Evolutionary conservation across 2,329 filamentous ascomycete genomes (phyloP), one percentile per base, ranked within the genome.

Genomic region (Mariannaea sp.): DNA sequence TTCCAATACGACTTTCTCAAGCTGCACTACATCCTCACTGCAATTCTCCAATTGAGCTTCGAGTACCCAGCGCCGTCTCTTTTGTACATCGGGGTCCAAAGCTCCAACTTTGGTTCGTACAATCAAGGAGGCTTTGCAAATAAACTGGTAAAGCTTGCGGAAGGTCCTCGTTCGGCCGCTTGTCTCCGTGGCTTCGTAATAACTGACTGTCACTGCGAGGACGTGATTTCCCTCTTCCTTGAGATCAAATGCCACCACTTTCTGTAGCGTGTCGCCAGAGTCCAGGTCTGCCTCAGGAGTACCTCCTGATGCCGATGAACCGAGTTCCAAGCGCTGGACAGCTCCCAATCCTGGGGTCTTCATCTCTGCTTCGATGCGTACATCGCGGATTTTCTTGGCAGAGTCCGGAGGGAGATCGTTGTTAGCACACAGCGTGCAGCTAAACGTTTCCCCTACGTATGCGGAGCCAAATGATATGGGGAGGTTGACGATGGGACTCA

Each of bases 21-120:
- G 80, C 67, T 89, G 84, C 60, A 97, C 88, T 4, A 86, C 78
- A 38, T 87, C 86, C 69, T 97, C 92, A 40, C 90, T 90, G 68
- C 92, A 89, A 72, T 97, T 99, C 77, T 99, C 94, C 53, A 99
- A 74, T 75, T 99, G 94, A 20, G 93, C 94, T 72, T 99, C 94
- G 43, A 99, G 79, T 12, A 90, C 86, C 82, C 90, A 96, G 53
- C 74, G 69, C 55, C 76, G 59, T 53, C 60, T 51, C 39, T 57
- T 55, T 13, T 43, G 52, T 73, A 71, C 36, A 14, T 74, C 35
- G 14, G 54, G 22, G 19, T 53, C 49, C 50, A 90, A 68, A 45
- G 85, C 80, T 3, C 89, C 89, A 3, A 91, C 84, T 71, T 97
- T 99, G 1, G 93, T 97, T 58, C 93, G 81, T 54, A 99, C 93